These are phyloP conservation scores for Beta vulgaris DNA, from an alignment of 148 eudicot genomes.

Conservation along the genomic window DNA sequence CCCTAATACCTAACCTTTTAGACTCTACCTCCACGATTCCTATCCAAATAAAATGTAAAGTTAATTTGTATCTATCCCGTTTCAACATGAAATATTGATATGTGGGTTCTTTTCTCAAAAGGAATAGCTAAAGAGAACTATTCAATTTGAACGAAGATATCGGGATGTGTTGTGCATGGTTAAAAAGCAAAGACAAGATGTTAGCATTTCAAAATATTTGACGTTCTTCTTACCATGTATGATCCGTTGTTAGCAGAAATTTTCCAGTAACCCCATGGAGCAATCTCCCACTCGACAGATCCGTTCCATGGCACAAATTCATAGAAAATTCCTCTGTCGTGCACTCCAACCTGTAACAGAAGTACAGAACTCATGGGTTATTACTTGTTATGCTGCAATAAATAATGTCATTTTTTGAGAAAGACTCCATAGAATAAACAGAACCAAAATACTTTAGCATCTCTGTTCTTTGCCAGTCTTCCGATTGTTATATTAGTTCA, in stretches of 20 bases:
- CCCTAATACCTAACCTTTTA: no score
- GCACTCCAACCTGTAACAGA: slow-evolving; percentile 66
- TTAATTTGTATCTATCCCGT: neutral
- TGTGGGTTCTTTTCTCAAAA: neutral
- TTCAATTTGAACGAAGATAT: neutral
- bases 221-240: slow-evolving; percentile 40
- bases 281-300: slow-evolving; percentile 65
- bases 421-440: neutral
- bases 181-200: neutral
- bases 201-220: neutral
- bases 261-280: slow-evolving; percentile 77
- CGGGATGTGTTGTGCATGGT: no score
- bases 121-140: neutral
- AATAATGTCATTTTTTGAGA: neutral
- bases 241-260: slow-evolving; percentile 66
- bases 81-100: neutral
- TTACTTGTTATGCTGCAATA: neutral
- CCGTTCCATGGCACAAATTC: slow-evolving; percentile 98
- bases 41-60: no score
- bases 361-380: neutral
- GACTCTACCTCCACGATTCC: no score
- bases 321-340: slow-evolving; percentile 68
- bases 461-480: no score
- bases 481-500: neutral
- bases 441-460: no score